Conservation (phyloP, 2,329 filamentous ascomycete species). For the Blastomyces parvus region DNA sequence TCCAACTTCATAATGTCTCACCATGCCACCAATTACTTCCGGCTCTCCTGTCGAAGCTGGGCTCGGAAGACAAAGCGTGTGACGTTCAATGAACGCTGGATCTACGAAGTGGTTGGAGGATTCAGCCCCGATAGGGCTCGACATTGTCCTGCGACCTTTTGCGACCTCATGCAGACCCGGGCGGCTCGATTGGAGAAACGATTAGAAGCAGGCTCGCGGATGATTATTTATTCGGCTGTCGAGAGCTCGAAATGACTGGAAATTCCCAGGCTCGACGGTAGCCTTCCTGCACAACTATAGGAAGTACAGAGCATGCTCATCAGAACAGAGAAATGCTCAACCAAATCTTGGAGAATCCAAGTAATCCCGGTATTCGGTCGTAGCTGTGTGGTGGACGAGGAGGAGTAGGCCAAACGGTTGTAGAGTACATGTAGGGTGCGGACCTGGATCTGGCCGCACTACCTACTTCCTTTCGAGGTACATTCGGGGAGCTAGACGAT, state of each 20-base stretch:
- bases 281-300: background rate
- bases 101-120: background rate
- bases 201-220: background rate
- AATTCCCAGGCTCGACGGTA: background rate
- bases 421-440: background rate
- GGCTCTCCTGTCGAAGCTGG: background rate
- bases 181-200: background rate
- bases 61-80: constrained; percentile 3
- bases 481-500: background rate
- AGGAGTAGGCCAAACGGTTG: too few relatives aligned
- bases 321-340: background rate
- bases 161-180: background rate
- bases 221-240: background rate
- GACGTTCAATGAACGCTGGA: background rate
- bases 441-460: background rate
- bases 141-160: background rate
- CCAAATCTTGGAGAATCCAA: background rate
- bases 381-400: background rate
- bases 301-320: constrained; percentile 1
- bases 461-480: background rate
- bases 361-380: background rate
- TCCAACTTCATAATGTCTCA: constrained; percentile 32
- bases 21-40: background rate
- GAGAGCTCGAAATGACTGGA: background rate
- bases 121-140: background rate